Evolutionary conservation across 2,329 filamentous ascomycete genomes (phyloP).

Genomic region (Aspergillus eucalypticola): DNA sequence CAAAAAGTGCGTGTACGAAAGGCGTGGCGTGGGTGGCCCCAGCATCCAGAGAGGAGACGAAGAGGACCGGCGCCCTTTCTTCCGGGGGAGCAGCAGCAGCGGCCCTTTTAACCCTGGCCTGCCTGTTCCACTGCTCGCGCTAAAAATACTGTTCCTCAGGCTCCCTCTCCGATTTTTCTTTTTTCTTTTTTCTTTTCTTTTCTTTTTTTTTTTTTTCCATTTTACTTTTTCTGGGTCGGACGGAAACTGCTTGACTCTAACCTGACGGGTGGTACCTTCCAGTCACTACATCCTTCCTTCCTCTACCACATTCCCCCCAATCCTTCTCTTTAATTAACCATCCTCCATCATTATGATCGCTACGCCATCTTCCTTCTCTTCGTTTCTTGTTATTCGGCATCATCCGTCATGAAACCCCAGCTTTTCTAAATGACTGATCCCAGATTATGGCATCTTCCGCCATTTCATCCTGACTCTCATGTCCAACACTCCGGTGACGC

Average conservation of each 20-base stretch:
- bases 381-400: neutral
- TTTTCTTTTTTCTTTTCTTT: slow-evolving; percentile 7
- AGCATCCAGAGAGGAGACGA: slow-evolving; percentile 18
- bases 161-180: slow-evolving; percentile 5
- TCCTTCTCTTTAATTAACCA: neutral
- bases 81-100: slow-evolving; percentile 22
- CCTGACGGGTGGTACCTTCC: neutral
- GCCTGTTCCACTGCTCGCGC: slow-evolving; percentile 15
- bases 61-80: slow-evolving; percentile 17
- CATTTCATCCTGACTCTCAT: neutral
- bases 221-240: neutral
- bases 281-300: neutral
- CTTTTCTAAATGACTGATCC: too few relatives aligned
- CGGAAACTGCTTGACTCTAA: neutral
- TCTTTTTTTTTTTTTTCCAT: slow-evolving; percentile 9
- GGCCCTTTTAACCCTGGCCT: slow-evolving; percentile 40
- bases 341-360: slow-evolving; percentile 1
- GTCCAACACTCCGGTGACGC: neutral
- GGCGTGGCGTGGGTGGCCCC: slow-evolving; percentile 14
- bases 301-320: neutral
- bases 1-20: slow-evolving; percentile 22
- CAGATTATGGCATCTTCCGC: too few relatives aligned
- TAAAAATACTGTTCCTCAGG: slow-evolving; percentile 21
- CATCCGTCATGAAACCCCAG: too few relatives aligned
- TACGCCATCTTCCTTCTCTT: neutral